These are phyloP conservation scores for Xylaria arbuscula DNA, from an alignment of 2,329 filamentous ascomycete species.

Conservation along the genomic window DNA sequence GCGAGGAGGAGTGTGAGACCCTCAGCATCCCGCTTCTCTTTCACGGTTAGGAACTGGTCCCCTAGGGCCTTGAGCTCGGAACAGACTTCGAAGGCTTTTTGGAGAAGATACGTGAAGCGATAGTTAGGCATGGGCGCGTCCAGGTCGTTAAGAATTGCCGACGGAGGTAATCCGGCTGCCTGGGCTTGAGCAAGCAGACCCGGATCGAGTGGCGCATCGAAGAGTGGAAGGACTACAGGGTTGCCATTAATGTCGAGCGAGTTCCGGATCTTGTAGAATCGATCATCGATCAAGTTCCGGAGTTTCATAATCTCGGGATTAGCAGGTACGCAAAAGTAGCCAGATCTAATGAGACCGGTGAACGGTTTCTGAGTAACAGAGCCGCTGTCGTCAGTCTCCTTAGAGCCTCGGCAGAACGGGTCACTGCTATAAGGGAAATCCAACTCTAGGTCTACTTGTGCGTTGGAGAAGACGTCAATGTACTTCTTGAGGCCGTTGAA, in stretches of 20 bases:
- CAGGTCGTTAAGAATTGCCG: constrained; percentile 11
- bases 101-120: constrained; percentile 10
- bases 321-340: constrained; percentile 19
- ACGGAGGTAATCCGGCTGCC: constrained; percentile 5
- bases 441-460: constrained; percentile 6
- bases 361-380: too few relatives aligned
- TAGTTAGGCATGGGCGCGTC: constrained; percentile 11
- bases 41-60: not conserved
- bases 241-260: constrained; percentile 18
- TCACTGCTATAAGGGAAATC: constrained; percentile 21
- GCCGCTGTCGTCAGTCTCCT: too few relatives aligned
- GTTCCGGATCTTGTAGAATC: constrained; percentile 21
- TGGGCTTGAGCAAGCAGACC: constrained; percentile 4
- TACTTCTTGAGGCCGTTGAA: constrained; percentile 6
- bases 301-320: constrained; percentile 13
- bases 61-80: constrained; percentile 6
- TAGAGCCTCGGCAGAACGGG: too few relatives aligned
- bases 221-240: not conserved
- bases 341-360: too few relatives aligned
- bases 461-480: constrained; percentile 17
- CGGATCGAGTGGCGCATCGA: constrained; percentile 17
- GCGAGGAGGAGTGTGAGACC: not conserved
- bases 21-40: constrained; percentile 19
- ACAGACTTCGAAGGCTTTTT: not conserved
- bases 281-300: constrained; percentile 6